Conservation (phyloP, 257 asterid species). For the Marsdenia floribunda region DNA sequence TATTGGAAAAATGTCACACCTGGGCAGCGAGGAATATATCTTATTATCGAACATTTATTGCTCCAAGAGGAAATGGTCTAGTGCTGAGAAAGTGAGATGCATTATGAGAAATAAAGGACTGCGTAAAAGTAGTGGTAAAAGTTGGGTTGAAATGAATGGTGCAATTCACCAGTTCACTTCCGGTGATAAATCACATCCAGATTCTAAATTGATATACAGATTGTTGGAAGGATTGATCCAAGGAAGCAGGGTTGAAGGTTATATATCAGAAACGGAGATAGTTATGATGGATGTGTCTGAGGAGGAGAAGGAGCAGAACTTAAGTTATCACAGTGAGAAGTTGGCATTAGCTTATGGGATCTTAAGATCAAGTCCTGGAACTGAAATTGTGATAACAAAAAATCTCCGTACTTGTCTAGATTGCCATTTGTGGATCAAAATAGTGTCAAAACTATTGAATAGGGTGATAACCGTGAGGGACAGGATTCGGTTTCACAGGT, state of each 20-base stretch:
- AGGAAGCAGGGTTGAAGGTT: constrained; percentile 56
- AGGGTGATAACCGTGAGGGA: constrained; percentile 70
- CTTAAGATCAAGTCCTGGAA: constrained; percentile 62
- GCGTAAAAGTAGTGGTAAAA: constrained; percentile 56
- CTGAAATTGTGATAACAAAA: constrained; percentile 52
- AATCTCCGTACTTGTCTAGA: constrained; percentile 74
- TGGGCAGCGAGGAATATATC: constrained; percentile 61
- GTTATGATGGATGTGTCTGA: constrained; percentile 84
- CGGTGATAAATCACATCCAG: constrained; percentile 55
- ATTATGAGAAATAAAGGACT: constrained; percentile 52
- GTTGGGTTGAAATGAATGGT: constrained; percentile 64
- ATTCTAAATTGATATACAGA: constrained; percentile 45
- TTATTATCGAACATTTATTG: constrained; percentile 66
- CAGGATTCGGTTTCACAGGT: constrained; percentile 68
- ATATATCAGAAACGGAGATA: constrained; percentile 33
- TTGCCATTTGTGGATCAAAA: constrained; percentile 76
- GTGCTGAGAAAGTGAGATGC: constrained; percentile 51
- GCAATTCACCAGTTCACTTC: constrained; percentile 58
- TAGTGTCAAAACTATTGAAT: constrained; percentile 52
- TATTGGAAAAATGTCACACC: constrained; percentile 41
- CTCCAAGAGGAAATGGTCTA: constrained; percentile 53
- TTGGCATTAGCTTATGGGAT: constrained; percentile 66
- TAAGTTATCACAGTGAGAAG: constrained; percentile 69
- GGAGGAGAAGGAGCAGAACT: constrained; percentile 78
- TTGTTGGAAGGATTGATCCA: constrained; percentile 45